These are phyloP conservation scores for Hordeum pubiflorum DNA, from an alignment of 202 grass and related monocot species.

Conservation along the genomic window DNA sequence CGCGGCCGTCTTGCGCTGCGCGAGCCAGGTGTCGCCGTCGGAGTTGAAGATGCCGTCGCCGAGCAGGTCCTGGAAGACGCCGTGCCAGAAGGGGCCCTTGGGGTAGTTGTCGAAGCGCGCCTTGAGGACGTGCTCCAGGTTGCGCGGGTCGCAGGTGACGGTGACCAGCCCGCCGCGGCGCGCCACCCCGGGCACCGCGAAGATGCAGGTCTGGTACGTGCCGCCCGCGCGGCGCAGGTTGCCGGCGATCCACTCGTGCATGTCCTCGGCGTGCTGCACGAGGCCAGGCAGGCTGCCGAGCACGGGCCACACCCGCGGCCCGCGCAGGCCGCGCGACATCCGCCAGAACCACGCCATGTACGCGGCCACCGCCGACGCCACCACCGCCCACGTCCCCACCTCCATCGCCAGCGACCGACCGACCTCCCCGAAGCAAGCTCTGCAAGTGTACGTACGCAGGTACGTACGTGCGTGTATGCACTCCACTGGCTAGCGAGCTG, in stretches of 20 bases:
- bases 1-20: slow-evolving; percentile 81
- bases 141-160: slow-evolving; percentile 86
- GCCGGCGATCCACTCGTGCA: slow-evolving; percentile 86
- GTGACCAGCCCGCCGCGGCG: slow-evolving; percentile 75
- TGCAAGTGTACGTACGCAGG: not conserved
- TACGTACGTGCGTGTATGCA: not conserved
- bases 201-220: slow-evolving; percentile 99
- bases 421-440: not conserved
- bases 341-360: slow-evolving; percentile 88
- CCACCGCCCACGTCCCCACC: slow-evolving; percentile 34
- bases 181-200: slow-evolving; percentile 75
- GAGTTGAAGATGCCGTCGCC: slow-evolving; percentile 99
- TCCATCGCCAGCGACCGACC: slow-evolving; percentile 32
- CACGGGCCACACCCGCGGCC: slow-evolving; percentile 81
- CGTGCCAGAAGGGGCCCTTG: slow-evolving; percentile 94
- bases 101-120: slow-evolving; percentile 95
- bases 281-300: slow-evolving; percentile 79
- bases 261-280: slow-evolving; percentile 75
- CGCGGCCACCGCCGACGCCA: slow-evolving; percentile 29
- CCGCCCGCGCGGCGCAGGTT: slow-evolving; percentile 58
- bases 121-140: slow-evolving; percentile 95
- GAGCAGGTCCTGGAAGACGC: slow-evolving; percentile 79
- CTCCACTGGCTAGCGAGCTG: not conserved
- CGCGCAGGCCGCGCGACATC: slow-evolving; percentile 47
- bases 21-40: slow-evolving; percentile 82